Base-by-base conservation (phyloP, 202 grass and related monocot genomes). In the Carex sylvatica region DNA sequence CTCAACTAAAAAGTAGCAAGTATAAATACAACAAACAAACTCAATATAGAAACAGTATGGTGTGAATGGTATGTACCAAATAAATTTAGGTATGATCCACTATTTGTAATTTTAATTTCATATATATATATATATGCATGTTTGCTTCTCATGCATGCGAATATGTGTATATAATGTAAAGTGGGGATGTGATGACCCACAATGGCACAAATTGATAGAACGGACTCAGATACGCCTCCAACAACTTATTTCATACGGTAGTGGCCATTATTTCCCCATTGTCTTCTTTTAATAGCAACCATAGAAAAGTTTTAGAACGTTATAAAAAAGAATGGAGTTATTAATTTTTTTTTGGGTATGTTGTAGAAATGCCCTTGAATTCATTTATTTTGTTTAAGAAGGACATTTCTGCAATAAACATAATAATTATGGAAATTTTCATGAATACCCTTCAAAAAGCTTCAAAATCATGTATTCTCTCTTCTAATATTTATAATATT, bases 231-330 rank as follows among this genome's bases (percentile, higher is more conserved):
- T 80, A 30, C 44, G 31, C 84, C 91, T 84, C 80, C 82, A 89
- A 86, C 87, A 75, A 89, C 58, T 76, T 23, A 82, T 79, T 60
- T 77, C 70, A 78, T 78, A 79, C 54, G 51, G 70, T 92, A 88
- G 69, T 90, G 90, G 72, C 88, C 65, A 70, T 83, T 63, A 70
- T 54, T 72, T 83, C 66, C 42, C 12, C 66, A 72, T 76, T 56
- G 52, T 58, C 53, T 9, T 18, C 24, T 77, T 77, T n/a, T 58
- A 52, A 26, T 35, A 58, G 28, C 73, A 77, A 77, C 73, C 49
- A 58, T 58, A 28, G 19, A 77, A 77, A 77, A 77, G 52, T 58
- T 58, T 77, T 9, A 61, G 42, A 81, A 51, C 22, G 79, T 49
- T 22, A 65, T 44, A 65, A 61, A 59, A 76, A 55, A 20, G 14